phyloP scores from a whole-genome alignment of 495 filamentous ascomycete species.

The Platismatia glauca region DNA sequence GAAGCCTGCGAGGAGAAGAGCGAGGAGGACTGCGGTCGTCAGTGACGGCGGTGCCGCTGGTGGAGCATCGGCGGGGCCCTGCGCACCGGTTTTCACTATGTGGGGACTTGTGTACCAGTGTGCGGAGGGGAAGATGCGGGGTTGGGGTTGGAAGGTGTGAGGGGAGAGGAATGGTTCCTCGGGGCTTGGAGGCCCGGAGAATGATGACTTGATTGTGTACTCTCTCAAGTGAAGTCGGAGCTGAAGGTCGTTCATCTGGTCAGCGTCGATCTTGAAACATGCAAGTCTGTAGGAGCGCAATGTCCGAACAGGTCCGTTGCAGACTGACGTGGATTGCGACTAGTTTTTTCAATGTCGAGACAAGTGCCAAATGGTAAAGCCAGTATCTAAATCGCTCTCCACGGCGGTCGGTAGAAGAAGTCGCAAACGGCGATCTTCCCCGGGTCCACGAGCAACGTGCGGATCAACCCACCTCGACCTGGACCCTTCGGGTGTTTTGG shows the following conservation, averaged over 20 bases:
- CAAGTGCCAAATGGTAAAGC: not conserved
- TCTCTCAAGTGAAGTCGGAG: not conserved
- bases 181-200: not conserved
- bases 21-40: not conserved
- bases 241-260: not conserved
- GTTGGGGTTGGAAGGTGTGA: not conserved
- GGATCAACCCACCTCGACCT: not conserved
- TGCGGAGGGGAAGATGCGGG: not conserved
- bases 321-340: not conserved
- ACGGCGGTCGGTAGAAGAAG: not conserved
- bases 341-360: not conserved
- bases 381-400: not conserved
- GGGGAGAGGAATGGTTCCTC: not conserved
- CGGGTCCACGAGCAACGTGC: not conserved
- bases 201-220: not conserved
- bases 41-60: not conserved
- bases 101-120: not conserved
- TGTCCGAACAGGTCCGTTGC: not conserved
- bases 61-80: not conserved
- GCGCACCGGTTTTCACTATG: not conserved
- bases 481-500: not conserved
- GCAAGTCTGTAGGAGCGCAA: not conserved
- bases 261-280: not conserved
- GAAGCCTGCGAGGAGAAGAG: not conserved
- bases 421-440: not conserved